Evolutionary conservation across 495 filamentous ascomycete genomes (phyloP).

Genomic region (Xylaria longipes): DNA sequence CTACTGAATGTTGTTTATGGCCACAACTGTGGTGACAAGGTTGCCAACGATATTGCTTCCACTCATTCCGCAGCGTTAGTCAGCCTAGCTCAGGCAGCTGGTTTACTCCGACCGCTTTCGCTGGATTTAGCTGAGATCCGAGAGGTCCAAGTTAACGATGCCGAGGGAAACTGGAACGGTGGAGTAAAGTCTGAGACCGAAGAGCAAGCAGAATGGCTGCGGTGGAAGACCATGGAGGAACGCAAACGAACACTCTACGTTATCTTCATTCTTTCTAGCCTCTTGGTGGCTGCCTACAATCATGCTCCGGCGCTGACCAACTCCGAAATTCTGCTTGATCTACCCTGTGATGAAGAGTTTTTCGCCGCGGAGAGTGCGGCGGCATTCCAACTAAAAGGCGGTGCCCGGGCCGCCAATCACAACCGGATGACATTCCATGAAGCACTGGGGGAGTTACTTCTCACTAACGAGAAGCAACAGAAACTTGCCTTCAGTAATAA

Average conservation of each 20-base stretch:
- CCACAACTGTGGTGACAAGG: slow-evolving; percentile 92
- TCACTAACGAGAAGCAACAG: slow-evolving; percentile 77
- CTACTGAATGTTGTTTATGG: slow-evolving; percentile 95
- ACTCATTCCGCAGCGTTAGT: slow-evolving; percentile 91
- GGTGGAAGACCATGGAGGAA: slow-evolving; percentile 89
- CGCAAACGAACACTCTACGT: slow-evolving; percentile 92
- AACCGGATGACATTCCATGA: slow-evolving; percentile 73
- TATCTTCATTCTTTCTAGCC: slow-evolving; percentile 88
- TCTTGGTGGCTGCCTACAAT: slow-evolving; percentile 92
- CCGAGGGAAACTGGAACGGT: slow-evolving; percentile 56
- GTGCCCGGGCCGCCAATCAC: slow-evolving; percentile 67
- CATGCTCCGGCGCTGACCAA: slow-evolving; percentile 89
- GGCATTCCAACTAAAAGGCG: slow-evolving; percentile 79
- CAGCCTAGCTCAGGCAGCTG: slow-evolving; percentile 86
- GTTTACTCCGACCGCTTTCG: slow-evolving; percentile 65
- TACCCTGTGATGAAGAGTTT: slow-evolving; percentile 93
- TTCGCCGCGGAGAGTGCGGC: slow-evolving; percentile 84
- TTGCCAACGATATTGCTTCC: slow-evolving; percentile 85
- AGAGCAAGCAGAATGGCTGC: slow-evolving; percentile 83
- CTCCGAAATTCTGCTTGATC: slow-evolving; percentile 88
- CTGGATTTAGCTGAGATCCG: slow-evolving; percentile 47
- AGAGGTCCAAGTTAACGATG: slow-evolving; percentile 51
- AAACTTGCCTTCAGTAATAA: slow-evolving; percentile 52
- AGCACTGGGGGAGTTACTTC: slow-evolving; percentile 80
- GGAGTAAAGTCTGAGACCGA: slow-evolving; percentile 59